Percentiles rank a stretch among this genome's conserved stretches.
Conservation (phyloP, 2,329 filamentous ascomycete species). For the Exophiala lecanii-corni region DNA sequence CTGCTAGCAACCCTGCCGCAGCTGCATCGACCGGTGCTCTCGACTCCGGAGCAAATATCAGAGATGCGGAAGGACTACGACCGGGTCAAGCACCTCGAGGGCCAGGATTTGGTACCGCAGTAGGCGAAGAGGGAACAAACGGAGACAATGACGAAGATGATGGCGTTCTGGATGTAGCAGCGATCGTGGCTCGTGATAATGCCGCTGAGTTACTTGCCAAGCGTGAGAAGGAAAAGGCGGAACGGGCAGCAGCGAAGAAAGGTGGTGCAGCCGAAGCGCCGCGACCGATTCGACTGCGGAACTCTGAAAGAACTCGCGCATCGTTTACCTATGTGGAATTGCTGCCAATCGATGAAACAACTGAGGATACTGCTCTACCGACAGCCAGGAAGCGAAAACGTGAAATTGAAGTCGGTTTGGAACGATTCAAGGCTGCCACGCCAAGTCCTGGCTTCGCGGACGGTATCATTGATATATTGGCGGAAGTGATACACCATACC, state of each 20-base stretch:
- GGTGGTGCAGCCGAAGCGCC: conserved; percentile 40
- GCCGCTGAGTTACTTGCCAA: conserved; percentile 59
- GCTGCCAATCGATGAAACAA: conserved; percentile 49
- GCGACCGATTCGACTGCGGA: conserved; percentile 51
- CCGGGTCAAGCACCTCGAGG: conserved; percentile 46
- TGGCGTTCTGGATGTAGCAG: conserved; percentile 60
- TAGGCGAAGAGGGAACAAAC: conserved; percentile 47
- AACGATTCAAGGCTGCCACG: conserved; percentile 57
- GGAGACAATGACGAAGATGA: conserved; percentile 51
- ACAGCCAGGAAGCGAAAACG: conserved; percentile 46
- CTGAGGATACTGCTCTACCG: conserved; percentile 43
- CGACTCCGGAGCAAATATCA: conserved; percentile 41
- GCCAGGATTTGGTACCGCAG: conserved; percentile 52
- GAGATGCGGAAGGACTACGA: conserved; percentile 34
- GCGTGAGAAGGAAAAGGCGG: conserved; percentile 59
- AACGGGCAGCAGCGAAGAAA: conserved; percentile 52
- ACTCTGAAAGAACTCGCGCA: conserved; percentile 55
- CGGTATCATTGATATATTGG: conserved; percentile 75
- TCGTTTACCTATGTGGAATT: conserved; percentile 60
- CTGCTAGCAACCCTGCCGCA: conserved; percentile 49
- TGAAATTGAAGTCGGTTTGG: conserved; percentile 59
- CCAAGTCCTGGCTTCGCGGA: conserved; percentile 42
- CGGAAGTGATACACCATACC: conserved; percentile 75
- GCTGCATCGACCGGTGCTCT: conserved; percentile 52
- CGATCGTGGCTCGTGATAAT: conserved; percentile 59